Evolutionary conservation across 2,329 filamentous ascomycete species (phyloP).

Genomic region (Beauveria sp.): DNA sequence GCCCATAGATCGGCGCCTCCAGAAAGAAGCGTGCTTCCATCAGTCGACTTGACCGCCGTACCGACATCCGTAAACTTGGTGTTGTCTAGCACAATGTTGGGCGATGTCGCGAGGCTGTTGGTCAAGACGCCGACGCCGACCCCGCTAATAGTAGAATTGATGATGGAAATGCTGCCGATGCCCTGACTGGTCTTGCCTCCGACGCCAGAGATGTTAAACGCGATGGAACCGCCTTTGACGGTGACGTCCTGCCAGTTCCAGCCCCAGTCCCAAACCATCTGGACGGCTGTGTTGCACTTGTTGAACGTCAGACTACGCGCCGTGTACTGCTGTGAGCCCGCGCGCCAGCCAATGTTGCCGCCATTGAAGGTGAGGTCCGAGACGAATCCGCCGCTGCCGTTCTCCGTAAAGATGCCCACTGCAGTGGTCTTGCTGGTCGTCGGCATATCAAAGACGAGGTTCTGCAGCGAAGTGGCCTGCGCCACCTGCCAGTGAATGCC

Average conservation of each 20-base stretch:
- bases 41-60: constrained; percentile 57
- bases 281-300: constrained; percentile 53
- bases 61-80: constrained; percentile 31
- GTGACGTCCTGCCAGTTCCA: constrained; percentile 53
- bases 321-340: constrained; percentile 62
- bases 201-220: constrained; percentile 48
- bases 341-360: constrained; percentile 47
- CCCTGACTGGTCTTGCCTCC: constrained; percentile 39
- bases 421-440: too few species aligned
- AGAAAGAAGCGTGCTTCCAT: background rate
- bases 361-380: constrained; percentile 42
- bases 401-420: constrained; percentile 39
- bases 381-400: constrained; percentile 52
- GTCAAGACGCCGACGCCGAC: constrained; percentile 52
- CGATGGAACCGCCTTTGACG: constrained; percentile 53
- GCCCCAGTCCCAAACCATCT: constrained; percentile 62
- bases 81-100: background rate
- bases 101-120: constrained; percentile 27
- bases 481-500: constrained; percentile 56
- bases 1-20: constrained; percentile 7
- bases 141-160: constrained; percentile 11
- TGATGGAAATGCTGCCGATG: constrained; percentile 40
- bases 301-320: constrained; percentile 57
- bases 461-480: constrained; percentile 51
- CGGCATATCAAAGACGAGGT: constrained; percentile 49